Percentiles rank a stretch among this genome's conserved stretches.
phyloP scores from a whole-genome alignment of 2,329 filamentous ascomycete genomes.

The Phaeophleospora eucalypticola region DNA sequence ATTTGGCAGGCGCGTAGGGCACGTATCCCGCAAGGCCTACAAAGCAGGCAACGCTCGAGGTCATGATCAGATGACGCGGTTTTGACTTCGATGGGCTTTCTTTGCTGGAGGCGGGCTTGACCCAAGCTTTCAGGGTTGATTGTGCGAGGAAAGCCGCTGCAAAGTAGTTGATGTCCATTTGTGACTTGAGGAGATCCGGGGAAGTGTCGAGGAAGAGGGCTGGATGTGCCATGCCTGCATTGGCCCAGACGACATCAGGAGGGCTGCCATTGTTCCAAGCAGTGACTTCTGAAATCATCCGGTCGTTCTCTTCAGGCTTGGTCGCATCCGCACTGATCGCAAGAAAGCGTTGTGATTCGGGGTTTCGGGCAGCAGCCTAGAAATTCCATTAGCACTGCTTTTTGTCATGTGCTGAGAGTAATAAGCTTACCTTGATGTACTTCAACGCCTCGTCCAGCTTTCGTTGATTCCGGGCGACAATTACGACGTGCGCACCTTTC shows the following conservation, averaged over 20 bases:
- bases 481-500: constrained; percentile 81
- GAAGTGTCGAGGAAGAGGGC: constrained; percentile 73
- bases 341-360: constrained; percentile 70
- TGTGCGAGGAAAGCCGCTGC: constrained; percentile 82
- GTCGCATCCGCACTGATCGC: constrained; percentile 81
- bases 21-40: constrained; percentile 76
- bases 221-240: constrained; percentile 71
- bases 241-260: constrained; percentile 87
- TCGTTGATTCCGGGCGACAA: constrained; percentile 71
- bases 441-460: constrained; percentile 70
- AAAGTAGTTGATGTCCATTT: constrained; percentile 94
- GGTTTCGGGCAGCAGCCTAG: constrained; percentile 62
- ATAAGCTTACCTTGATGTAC: constrained; percentile 64
- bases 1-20: constrained; percentile 79
- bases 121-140: constrained; percentile 71
- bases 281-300: constrained; percentile 67
- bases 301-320: constrained; percentile 61
- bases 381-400: constrained; percentile 2
- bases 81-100: constrained; percentile 33
- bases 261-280: constrained; percentile 70
- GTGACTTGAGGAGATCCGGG: constrained; percentile 61
- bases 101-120: constrained; percentile 43
- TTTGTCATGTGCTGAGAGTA: no score
- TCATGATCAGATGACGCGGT: constrained; percentile 81
- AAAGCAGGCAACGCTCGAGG: constrained; percentile 71